Base-by-base conservation (phyloP, 2,329 filamentous ascomycete genomes). In the Lasiodiplodia citricola region DNA sequence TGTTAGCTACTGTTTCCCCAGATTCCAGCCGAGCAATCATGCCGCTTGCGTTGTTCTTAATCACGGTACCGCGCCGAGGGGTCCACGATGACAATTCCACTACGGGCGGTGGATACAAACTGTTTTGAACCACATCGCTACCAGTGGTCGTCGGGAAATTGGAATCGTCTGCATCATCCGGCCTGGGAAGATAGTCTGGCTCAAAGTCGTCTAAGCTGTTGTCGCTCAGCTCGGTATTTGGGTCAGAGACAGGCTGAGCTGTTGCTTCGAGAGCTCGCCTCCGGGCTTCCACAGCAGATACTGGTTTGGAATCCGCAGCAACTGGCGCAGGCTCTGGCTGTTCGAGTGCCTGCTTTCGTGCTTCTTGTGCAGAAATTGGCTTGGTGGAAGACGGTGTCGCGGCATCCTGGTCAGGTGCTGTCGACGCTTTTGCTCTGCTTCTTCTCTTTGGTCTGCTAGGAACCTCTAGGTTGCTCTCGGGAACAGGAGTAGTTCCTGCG, bases 1-100 rank as follows among this genome's bases (percentile, higher is more conserved):
- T 70, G 21, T 81, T 74, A 2, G 78, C 75, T 41, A 81, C 75
- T 8, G 75, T 80, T 8, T 81, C 58, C 38, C 76, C 78, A 37
- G 78, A 77, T 25, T 74, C 71, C 47, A 79, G 67, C 13, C 70
- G 72, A 57, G 77, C 70, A 28, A 71, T 75, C 10, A 79, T 70
- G 28, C 67, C 67, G 28, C 52, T 65, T 14, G 58, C 72, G 63
- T 16, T 73, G 64, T 41, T 72, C 74, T 54, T 77, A 74, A 13
- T 71, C 71, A 65, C 62, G 25, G 60, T 66, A 16, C 64, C 37
- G 10, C 18, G 25, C n/a, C 35, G 28, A 16, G 60, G 66, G 5
- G 38, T 51, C 67, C 67, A 68, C 8, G 67, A 58, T 3, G 67
- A 68, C 10, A 68, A 13, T 21, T 68, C 38, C 11, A 68, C 67